Evolutionary conservation across 495 filamentous ascomycete genomes (phyloP).

Genomic region (Hyaloscypha variabilis): DNA sequence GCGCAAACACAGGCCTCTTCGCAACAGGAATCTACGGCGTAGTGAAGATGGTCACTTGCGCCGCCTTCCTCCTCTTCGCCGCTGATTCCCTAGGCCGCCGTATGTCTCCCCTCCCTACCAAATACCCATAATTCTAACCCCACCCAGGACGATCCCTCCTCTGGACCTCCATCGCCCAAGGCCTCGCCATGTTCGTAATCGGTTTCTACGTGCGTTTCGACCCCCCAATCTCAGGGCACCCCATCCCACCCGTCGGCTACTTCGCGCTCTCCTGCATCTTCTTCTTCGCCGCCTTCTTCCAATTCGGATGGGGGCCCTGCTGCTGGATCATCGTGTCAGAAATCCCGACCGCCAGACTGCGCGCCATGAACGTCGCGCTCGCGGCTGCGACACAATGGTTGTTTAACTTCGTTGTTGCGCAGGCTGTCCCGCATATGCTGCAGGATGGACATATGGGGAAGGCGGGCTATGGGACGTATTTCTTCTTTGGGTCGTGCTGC

Average conservation of each 20-base stretch:
- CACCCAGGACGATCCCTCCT: constrained; percentile 47
- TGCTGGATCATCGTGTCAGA: constrained; percentile 79
- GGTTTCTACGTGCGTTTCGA: constrained; percentile 76
- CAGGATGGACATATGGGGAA: constrained; percentile 59
- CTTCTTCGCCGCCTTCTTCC: constrained; percentile 75
- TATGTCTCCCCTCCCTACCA: background rate
- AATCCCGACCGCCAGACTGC: constrained; percentile 72
- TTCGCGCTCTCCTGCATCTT: constrained; percentile 72
- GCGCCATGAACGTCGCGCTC: constrained; percentile 70
- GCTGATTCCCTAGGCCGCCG: constrained; percentile 33
- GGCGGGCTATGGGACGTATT: constrained; percentile 64
- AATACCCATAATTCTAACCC: background rate
- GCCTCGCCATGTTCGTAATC: constrained; percentile 75
- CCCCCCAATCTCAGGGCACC: constrained; percentile 54
- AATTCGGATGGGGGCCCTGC: constrained; percentile 78
- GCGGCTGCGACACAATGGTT: constrained; percentile 73
- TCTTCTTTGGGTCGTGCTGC: constrained; percentile 64
- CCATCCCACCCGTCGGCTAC: constrained; percentile 62
- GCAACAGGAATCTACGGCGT: constrained; percentile 68
- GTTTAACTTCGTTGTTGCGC: constrained; percentile 71
- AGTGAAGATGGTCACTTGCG: constrained; percentile 62
- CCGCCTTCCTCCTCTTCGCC: constrained; percentile 67
- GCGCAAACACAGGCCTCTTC: constrained; percentile 44
- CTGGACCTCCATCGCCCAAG: constrained; percentile 74
- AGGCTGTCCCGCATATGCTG: constrained; percentile 58